These are phyloP conservation scores for Geosmithia putterillii DNA, from an alignment of 2,329 filamentous ascomycete genomes.

Conservation along the genomic window DNA sequence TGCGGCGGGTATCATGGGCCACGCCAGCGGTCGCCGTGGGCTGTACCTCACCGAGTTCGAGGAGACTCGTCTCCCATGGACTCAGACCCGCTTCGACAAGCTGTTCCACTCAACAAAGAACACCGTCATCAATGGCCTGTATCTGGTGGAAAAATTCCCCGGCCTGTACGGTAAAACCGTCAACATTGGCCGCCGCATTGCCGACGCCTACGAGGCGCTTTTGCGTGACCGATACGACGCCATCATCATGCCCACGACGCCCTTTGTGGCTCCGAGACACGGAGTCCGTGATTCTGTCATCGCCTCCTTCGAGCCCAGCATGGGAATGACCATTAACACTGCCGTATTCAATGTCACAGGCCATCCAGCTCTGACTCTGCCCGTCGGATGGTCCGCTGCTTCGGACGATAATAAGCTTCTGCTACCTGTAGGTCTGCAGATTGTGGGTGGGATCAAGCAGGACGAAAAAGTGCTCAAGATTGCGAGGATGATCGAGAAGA, in stretches of 20 bases:
- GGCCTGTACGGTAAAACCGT: constrained; percentile 32
- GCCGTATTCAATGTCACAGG: constrained; percentile 44
- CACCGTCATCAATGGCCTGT: constrained; percentile 38
- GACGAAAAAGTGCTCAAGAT: constrained; percentile 31
- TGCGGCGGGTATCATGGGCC: constrained; percentile 25
- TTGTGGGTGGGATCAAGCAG: constrained; percentile 39
- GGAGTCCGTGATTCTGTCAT: constrained; percentile 22
- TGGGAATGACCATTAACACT: constrained; percentile 43
- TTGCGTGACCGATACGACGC: constrained; percentile 28
- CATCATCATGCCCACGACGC: constrained; percentile 35
- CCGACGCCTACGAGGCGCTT: constrained; percentile 29
- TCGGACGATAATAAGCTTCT: constrained; percentile 20
- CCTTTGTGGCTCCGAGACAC: constrained; percentile 31
- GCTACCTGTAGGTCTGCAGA: constrained; percentile 41
- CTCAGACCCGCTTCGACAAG: constrained; percentile 33
- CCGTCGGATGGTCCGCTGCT: constrained; percentile 31
- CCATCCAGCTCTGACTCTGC: constrained; percentile 40
- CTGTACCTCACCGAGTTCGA: constrained; percentile 39
- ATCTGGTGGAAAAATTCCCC: constrained; percentile 29
- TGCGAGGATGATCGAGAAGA: constrained; percentile 32
- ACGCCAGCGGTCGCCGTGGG: constrained; percentile 31
- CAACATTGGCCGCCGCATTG: constrained; percentile 32
- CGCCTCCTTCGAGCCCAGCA: constrained; percentile 33
- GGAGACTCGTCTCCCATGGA: constrained; percentile 30
- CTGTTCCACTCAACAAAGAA: constrained; percentile 41